phyloP scores from a whole-genome alignment of 768 basidiomycete species.

The Boletus barrowsii region DNA sequence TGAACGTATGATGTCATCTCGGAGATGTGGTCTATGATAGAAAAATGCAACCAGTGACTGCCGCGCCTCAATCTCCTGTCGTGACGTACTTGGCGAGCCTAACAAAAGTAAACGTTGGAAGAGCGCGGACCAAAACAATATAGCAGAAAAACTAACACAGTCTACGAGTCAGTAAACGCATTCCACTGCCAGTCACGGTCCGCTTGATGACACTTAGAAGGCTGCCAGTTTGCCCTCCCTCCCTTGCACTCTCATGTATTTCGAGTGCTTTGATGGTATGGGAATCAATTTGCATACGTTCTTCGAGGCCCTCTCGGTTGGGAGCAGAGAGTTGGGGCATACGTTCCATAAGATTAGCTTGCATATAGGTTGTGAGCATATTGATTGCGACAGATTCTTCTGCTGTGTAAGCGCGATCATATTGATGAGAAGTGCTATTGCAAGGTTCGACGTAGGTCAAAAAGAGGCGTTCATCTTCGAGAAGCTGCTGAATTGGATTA shows the following conservation, averaged over 20 bases:
- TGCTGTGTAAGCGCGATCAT: conserved; percentile 16
- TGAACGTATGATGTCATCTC: conserved; percentile 55
- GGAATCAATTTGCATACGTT: conserved; percentile 85
- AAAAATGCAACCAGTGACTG: conserved; percentile 80
- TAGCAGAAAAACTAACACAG: conserved; percentile 52
- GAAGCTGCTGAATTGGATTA: conserved; percentile 46
- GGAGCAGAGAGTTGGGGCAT: conserved; percentile 66
- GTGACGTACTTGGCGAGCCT: conserved; percentile 84
- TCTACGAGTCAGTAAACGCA: conserved; percentile 71
- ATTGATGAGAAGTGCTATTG: not conserved
- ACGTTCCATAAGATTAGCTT: conserved; percentile 67
- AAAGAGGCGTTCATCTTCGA: conserved; percentile 55
- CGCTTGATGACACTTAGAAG: conserved; percentile 72
- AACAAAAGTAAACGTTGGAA: conserved; percentile 12
- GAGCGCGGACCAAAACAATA: conserved; percentile 4
- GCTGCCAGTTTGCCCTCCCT: conserved; percentile 72
- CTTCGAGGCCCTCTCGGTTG: conserved; percentile 48
- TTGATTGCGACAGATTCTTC: conserved; percentile 56
- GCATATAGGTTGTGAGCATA: conserved; percentile 64
- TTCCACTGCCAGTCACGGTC: conserved; percentile 75
- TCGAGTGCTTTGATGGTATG: conserved; percentile 89
- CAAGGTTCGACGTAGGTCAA: conserved; percentile 43
- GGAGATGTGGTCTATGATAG: conserved; percentile 55
- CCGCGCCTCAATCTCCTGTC: conserved; percentile 65
- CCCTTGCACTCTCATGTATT: conserved; percentile 69